phyloP scores from a whole-genome alignment of 192 early-diverging fungal genomes.

The Haplosporangium gracile region DNA sequence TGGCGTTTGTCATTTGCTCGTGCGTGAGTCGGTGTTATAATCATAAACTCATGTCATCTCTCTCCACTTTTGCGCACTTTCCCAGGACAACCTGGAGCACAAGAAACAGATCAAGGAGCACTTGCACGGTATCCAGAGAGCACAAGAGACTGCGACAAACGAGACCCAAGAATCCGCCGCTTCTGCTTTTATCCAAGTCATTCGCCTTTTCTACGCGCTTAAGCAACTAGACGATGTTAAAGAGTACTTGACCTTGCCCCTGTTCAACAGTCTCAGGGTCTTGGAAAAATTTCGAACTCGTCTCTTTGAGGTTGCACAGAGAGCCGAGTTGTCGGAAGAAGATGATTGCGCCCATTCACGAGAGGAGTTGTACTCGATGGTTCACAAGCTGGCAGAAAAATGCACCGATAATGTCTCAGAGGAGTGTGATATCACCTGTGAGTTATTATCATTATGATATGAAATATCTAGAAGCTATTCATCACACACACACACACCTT shows the following conservation, averaged over 20 bases:
- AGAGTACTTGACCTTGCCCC: background rate
- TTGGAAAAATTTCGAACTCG: background rate
- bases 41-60: background rate
- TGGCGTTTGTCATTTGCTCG: background rate
- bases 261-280: background rate
- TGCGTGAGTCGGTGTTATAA: no score
- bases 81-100: background rate
- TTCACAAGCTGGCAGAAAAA: background rate
- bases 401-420: background rate
- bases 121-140: background rate
- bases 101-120: background rate
- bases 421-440: slow-evolving; percentile 5
- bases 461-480: background rate
- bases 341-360: background rate
- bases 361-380: background rate
- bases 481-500: background rate
- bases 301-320: background rate
- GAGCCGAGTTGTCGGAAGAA: background rate
- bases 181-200: background rate
- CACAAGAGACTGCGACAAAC: background rate
- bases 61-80: background rate
- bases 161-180: background rate
- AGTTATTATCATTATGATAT: background rate
- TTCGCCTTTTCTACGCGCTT: slow-evolving; percentile 12
- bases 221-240: slow-evolving; percentile 7